These are phyloP conservation scores for Cryphonectria japonica DNA, from an alignment of 2,329 filamentous ascomycete genomes.

Conservation along the genomic window DNA sequence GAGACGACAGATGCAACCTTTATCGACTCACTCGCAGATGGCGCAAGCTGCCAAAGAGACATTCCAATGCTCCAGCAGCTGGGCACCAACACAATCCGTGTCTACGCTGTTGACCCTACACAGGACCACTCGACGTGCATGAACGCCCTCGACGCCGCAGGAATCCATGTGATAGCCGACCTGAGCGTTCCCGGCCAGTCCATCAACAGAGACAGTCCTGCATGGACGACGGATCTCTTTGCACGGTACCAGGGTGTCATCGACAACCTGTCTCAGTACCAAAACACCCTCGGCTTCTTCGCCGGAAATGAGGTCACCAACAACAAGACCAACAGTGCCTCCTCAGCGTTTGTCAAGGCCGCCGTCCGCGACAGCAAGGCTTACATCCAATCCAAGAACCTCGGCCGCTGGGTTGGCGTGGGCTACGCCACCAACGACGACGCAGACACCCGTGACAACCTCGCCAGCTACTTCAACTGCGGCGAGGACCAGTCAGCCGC, in stretches of 20 bases:
- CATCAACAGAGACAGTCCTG: conserved; percentile 81
- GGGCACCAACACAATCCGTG: conserved; percentile 89
- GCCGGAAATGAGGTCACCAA: conserved; percentile 98
- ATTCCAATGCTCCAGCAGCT: conserved; percentile 79
- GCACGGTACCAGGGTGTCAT: conserved; percentile 82
- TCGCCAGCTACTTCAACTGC: conserved; percentile 95
- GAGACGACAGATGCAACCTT: conserved; percentile 62
- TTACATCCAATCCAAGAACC: conserved; percentile 78
- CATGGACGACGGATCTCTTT: conserved; percentile 81
- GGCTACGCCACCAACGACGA: conserved; percentile 98
- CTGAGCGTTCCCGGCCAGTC: conserved; percentile 79
- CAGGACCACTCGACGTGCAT: conserved; percentile 83
- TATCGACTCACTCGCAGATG: conserved; percentile 80
- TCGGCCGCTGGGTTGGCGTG: conserved; percentile 77
- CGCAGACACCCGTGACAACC: conserved; percentile 74
- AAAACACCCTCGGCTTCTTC: conserved; percentile 96
- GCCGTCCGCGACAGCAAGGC: conserved; percentile 94
- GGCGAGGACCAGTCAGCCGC: conserved; percentile 57
- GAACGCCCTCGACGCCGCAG: conserved; percentile 76
- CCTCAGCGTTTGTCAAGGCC: conserved; percentile 94
- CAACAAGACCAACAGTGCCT: conserved; percentile 81
- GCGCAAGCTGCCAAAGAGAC: conserved; percentile 75
- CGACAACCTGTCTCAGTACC: conserved; percentile 79
- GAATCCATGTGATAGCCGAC: conserved; percentile 95
- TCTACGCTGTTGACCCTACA: conserved; percentile 86